phyloP scores from a whole-genome alignment of 352 stramenopile species.

The Phytophthora pini region DNA sequence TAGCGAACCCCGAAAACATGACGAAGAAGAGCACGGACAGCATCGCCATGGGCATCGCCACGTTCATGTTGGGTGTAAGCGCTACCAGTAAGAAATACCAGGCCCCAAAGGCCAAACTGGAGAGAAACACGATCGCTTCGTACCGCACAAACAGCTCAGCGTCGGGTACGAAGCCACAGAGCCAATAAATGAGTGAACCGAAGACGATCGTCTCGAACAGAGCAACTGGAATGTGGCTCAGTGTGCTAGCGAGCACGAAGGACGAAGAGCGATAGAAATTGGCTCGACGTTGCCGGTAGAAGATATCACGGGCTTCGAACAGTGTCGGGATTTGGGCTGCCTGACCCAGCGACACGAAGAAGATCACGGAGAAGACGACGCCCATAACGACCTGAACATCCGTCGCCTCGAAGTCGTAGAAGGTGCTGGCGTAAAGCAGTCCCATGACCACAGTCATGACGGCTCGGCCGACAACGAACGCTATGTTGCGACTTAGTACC shows the following conservation, averaged over 20 bases:
- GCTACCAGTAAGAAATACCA: conserved; percentile 58
- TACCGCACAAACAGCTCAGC: conserved; percentile 47
- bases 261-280: conserved; percentile 67
- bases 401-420: conserved; percentile 49
- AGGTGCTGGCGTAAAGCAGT: conserved; percentile 50
- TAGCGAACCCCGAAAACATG: conserved; percentile 60
- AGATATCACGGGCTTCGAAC: conserved; percentile 72
- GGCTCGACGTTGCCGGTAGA: conserved; percentile 45
- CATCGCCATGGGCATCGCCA: conserved; percentile 53
- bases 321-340: conserved; percentile 80
- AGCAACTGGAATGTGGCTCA: conserved; percentile 48
- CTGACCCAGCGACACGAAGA: conserved; percentile 77
- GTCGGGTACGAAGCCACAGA: conserved; percentile 62
- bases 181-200: conserved; percentile 82
- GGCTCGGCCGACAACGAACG: conserved; percentile 48
- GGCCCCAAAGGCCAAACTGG: conserved; percentile 48
- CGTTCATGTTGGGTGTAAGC: conserved; percentile 44
- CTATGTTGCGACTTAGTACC: conserved; percentile 50
- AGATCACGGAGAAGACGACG: conserved; percentile 80
- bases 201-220: conserved; percentile 76
- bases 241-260: conserved; percentile 63
- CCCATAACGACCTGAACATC: conserved; percentile 65
- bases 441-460: conserved; percentile 55
- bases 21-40: conserved; percentile 53
- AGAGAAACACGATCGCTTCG: conserved; percentile 48